A percentile compares a stretch with the other conserved stretches of the same genome.
Evolutionary conservation across 192 early-diverging fungal species (phyloP).

Genomic region (Entomortierella parvispora): DNA sequence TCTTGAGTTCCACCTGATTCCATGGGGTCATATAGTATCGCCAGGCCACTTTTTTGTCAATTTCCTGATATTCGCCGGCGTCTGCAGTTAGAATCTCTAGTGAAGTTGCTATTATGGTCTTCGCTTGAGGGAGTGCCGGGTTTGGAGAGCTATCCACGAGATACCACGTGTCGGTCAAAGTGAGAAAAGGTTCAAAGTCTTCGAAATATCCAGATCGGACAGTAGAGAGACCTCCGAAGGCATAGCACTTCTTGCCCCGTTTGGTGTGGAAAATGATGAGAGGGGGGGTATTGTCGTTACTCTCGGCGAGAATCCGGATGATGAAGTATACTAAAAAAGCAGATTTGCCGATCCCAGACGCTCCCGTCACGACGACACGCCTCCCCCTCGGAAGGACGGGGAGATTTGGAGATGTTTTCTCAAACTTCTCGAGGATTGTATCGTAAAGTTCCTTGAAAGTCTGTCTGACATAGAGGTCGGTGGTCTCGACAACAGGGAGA

Average conservation of each 20-base stretch:
- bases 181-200: conserved; percentile 27
- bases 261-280: conserved; percentile 29
- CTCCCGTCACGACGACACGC: conserved; percentile 18
- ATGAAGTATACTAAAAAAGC: conserved; percentile 24
- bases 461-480: conserved; percentile 10
- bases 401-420: too few species aligned
- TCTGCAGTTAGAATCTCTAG: conserved; percentile 26
- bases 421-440: too few species aligned
- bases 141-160: conserved; percentile 9
- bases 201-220: conserved; percentile 13
- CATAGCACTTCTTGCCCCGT: conserved; percentile 21
- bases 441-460: conserved; percentile 12
- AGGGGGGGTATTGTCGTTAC: conserved; percentile 16
- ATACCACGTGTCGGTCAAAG: conserved; percentile 9
- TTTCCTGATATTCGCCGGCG: conserved; percentile 11
- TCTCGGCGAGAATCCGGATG: conserved; percentile 29
- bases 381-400: neutral
- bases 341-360: conserved; percentile 33
- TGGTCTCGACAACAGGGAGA: conserved; percentile 13
- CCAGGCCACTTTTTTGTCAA: conserved; percentile 9
- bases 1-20: too few species aligned
- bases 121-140: conserved; percentile 16
- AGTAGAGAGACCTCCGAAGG: conserved; percentile 22
- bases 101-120: conserved; percentile 19
- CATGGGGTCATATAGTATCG: conserved; percentile 17